Percentiles rank a stretch among this genome's conserved stretches.
phyloP scores from a whole-genome alignment of 495 filamentous ascomycete genomes.

The Talaromyces thailandensis region DNA sequence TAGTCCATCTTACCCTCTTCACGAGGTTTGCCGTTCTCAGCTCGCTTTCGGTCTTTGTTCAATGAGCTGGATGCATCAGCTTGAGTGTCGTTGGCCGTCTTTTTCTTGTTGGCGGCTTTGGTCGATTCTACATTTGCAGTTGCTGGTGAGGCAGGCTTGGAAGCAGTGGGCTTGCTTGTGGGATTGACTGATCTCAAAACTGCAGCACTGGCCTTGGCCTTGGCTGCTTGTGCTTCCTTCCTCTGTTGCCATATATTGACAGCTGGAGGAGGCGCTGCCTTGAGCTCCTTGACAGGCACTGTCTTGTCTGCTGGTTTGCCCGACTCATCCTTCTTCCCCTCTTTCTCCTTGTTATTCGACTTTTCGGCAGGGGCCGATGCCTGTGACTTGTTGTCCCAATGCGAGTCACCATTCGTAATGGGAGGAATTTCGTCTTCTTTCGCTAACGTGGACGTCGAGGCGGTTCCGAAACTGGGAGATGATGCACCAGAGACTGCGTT shows the following conservation, averaged over 20 bases:
- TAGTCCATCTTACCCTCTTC: slow-evolving; percentile 28
- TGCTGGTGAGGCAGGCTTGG: slow-evolving; percentile 26
- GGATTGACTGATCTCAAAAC: slow-evolving; percentile 14
- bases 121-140: slow-evolving; percentile 24
- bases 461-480: slow-evolving; percentile 58
- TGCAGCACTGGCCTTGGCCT: slow-evolving; percentile 44
- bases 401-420: slow-evolving; percentile 53
- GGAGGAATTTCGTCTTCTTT: slow-evolving; percentile 67
- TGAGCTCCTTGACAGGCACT: slow-evolving; percentile 53
- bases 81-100: slow-evolving; percentile 15
- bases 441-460: slow-evolving; percentile 52
- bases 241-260: slow-evolving; percentile 84
- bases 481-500: slow-evolving; percentile 47
- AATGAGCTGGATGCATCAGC: slow-evolving; percentile 19
- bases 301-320: slow-evolving; percentile 34
- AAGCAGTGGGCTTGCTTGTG: slow-evolving; percentile 18
- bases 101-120: slow-evolving; percentile 43
- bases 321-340: slow-evolving; percentile 33
- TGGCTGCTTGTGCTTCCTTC: slow-evolving; percentile 58
- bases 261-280: slow-evolving; percentile 68
- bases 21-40: slow-evolving; percentile 28
- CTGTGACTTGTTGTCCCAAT: slow-evolving; percentile 62
- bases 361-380: slow-evolving; percentile 29
- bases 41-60: slow-evolving; percentile 32
- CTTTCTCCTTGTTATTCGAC: slow-evolving; percentile 30